A percentile compares a stretch with the other conserved stretches of the same genome.
Conservation (phyloP, 2,329 filamentous ascomycete species). For the Diaporthe longicolla region DNA sequence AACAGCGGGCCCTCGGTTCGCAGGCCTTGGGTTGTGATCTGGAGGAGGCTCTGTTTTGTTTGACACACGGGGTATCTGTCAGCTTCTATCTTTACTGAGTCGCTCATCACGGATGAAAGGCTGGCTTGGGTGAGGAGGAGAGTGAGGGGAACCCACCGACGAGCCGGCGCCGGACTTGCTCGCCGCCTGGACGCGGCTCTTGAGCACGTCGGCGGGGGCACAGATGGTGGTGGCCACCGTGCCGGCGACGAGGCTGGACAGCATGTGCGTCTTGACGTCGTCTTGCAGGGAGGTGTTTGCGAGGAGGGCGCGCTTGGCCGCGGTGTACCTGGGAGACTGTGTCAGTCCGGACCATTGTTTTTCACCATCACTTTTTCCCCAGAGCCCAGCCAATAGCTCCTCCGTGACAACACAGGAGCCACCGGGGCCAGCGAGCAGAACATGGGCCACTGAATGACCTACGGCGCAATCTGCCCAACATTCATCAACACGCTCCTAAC, state of each 20-base stretch:
- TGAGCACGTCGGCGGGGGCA: constrained; percentile 61
- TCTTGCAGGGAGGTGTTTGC: constrained; percentile 51
- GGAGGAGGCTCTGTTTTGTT: constrained; percentile 48
- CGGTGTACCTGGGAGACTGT: constrained; percentile 48
- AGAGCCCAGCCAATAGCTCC: no score
- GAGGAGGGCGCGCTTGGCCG: constrained; percentile 53
- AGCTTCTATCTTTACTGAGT: background rate
- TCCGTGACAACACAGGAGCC: no score
- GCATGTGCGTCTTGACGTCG: constrained; percentile 57
- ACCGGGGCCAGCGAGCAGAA: no score
- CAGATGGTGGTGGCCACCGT: constrained; percentile 62
- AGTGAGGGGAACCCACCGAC: background rate
- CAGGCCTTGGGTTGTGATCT: constrained; percentile 53
- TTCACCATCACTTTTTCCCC: no score
- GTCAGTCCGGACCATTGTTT: background rate
- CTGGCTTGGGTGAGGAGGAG: no score
- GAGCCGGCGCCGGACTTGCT: constrained; percentile 42
- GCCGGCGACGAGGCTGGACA: constrained; percentile 58
- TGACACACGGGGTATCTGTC: constrained; percentile 32
- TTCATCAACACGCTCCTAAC: constrained; percentile 61
- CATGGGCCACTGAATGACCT: constrained; percentile 43
- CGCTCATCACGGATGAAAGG: no score
- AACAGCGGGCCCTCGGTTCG: constrained; percentile 57
- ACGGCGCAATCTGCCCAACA: constrained; percentile 61
- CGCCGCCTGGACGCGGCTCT: constrained; percentile 58